These are phyloP conservation scores for Asterella californica DNA, from an alignment of 225 moss, liverwort and hornwort species.

Conservation along the genomic window DNA sequence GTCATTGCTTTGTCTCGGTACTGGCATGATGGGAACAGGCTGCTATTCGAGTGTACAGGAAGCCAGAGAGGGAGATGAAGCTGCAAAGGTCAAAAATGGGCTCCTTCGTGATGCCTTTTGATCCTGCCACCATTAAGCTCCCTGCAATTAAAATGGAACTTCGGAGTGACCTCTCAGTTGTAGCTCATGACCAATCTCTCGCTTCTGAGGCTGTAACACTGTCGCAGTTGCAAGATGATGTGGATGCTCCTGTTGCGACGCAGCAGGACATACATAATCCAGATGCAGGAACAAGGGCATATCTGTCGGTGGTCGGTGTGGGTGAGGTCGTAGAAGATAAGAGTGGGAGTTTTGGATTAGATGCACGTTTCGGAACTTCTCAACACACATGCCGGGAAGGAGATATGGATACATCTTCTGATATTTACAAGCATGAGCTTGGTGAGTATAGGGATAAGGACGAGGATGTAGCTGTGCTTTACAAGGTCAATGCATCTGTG, in stretches of 20 bases:
- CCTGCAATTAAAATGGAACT: slow-evolving; percentile 31
- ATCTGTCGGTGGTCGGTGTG: neutral
- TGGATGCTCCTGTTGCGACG: neutral
- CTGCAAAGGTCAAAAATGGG: slow-evolving; percentile 37
- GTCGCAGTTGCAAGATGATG: slow-evolving; percentile 6
- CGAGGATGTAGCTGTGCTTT: neutral
- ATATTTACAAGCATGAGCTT: neutral
- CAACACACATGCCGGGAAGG: slow-evolving; percentile 2
- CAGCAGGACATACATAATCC: neutral
- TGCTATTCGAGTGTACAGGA: slow-evolving; percentile 35
- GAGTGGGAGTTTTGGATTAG: neutral
- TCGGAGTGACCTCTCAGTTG: slow-evolving; percentile 3
- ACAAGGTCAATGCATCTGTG: neutral
- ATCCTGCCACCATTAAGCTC: slow-evolving; percentile 35
- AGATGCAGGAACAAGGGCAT: slow-evolving; percentile 13
- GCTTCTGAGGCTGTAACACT: neutral
- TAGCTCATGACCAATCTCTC: neutral
- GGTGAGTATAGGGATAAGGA: neutral
- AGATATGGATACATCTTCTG: neutral
- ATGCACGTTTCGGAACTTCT: neutral
- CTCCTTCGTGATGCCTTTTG: slow-evolving; percentile 41
- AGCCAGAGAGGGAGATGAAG: slow-evolving; percentile 33
- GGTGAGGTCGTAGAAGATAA: neutral
- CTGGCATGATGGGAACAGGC: slow-evolving; percentile 25
- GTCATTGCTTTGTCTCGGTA: neutral